phyloP scores from a whole-genome alignment of 495 filamentous ascomycete species.

The Aspergillus olivimuriae region DNA sequence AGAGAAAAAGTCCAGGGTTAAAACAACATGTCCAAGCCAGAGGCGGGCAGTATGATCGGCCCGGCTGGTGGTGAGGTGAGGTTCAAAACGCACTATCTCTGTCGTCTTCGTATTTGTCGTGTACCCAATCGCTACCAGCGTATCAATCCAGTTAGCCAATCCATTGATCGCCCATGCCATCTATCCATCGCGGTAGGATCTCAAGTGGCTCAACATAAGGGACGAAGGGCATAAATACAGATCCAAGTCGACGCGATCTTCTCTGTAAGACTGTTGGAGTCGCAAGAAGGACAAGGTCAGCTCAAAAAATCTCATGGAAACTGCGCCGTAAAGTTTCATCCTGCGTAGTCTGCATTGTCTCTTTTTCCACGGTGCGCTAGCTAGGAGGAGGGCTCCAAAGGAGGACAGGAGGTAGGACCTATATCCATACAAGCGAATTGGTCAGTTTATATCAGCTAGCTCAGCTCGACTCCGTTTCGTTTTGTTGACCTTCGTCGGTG shows the following conservation, averaged over 20 bases:
- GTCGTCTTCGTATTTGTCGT: conserved; percentile 77
- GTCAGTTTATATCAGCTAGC: no score
- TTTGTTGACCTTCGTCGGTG: background rate
- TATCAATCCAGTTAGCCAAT: background rate
- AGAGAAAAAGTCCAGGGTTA: conserved; percentile 13
- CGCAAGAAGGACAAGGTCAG: conserved; percentile 48
- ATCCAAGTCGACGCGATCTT: conserved; percentile 50
- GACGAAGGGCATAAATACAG: conserved; percentile 29
- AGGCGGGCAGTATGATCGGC: no score
- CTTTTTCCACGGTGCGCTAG: conserved; percentile 35
- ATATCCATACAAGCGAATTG: no score
- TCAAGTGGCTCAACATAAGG: conserved; percentile 6
- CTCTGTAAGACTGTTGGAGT: conserved; percentile 49
- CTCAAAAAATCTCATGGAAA: conserved; percentile 41
- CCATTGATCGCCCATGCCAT: no score
- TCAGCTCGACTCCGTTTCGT: no score
- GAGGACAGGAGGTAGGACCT: conserved; percentile 39
- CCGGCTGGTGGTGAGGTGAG: conserved; percentile 18
- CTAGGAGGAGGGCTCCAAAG: conserved; percentile 29
- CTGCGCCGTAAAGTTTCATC: conserved; percentile 29
- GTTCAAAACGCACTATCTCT: conserved; percentile 35
- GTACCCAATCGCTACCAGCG: conserved; percentile 72
- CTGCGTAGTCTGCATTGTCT: conserved; percentile 23
- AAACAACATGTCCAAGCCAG: no score
- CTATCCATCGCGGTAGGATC: no score